Evolutionary conservation across 1,284 basidiomycete species (phyloP), one percentile per base, ranked within the genome.

Genomic region (Cerioporus squamosus): DNA sequence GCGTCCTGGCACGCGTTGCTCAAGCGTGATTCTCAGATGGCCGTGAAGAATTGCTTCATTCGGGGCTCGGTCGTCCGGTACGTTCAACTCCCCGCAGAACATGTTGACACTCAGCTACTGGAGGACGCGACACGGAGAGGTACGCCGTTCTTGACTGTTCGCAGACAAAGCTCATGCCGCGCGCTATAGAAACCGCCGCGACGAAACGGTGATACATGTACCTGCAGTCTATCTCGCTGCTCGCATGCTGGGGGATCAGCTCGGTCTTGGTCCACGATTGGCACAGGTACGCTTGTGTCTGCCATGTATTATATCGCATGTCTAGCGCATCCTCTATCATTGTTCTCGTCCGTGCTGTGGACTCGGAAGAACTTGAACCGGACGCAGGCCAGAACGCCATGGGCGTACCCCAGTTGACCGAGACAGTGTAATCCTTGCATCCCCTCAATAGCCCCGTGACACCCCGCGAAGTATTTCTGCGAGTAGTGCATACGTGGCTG

Each of bases 41-140:
- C 97, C 0, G 96, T 99, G 46, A 97, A 97, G 79, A 99, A 98
- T 73, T 97, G 95, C 72, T 99, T 99, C 74, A 99, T 99, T 69
- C 91, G 97, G 56, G 97, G 97, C 59, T 98, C 95, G 2, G 97
- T 99, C 15, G 96, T 99, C 39, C 90, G 97, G 66, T 99, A 98
- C 72, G 97, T 99, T 9, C 93, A 97, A 72, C 82, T 99, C 57
- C 94, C 95, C 3, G 87, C 94, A 20, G 89, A 94, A 58, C 92
- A 94, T 61, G 95, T 99, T 62, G 97, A 99, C 75, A 98, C 95
- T 5, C 95, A 97, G 66, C 76, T 99, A 51, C 75, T 99, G 51
- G 97, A 99, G 77, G 97, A 99, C 74, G 97, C 97, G 26, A 99
- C 97, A 48, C 83, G 97, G 72, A 84, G 96, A 88, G 97, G 94